These are phyloP conservation scores for Cladorrhinum sp. DNA, from an alignment of 2,329 filamentous ascomycete species.

Conservation along the genomic window DNA sequence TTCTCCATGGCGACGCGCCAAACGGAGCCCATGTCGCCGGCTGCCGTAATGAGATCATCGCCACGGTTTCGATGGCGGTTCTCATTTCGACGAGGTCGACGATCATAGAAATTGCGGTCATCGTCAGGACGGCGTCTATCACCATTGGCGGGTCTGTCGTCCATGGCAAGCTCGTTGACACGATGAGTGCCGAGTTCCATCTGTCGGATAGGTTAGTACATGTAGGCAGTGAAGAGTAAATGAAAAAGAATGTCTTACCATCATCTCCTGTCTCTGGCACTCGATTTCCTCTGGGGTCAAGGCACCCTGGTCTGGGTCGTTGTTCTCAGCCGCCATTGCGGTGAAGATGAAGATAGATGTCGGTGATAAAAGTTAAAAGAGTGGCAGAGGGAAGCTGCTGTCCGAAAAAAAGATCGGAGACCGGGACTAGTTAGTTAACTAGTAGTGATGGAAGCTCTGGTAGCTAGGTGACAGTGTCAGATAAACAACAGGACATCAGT, in stretches of 20 bases:
- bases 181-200: constrained; percentile 32
- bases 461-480: not conserved
- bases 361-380: no score
- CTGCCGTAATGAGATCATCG: not conserved
- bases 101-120: not conserved
- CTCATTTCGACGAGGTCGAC: not conserved
- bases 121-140: not conserved
- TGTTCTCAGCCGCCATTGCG: not conserved
- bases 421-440: not conserved
- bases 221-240: not conserved
- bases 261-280: constrained; percentile 10
- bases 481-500: not conserved
- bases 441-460: not conserved
- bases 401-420: not conserved
- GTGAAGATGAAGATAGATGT: not conserved
- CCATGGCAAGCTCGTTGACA: constrained; percentile 23
- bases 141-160: constrained; percentile 1
- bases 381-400: no score
- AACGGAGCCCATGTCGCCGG: not conserved
- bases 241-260: constrained; percentile 2
- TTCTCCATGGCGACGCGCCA: constrained; percentile 20
- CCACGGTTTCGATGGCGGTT: not conserved
- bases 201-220: constrained; percentile 21
- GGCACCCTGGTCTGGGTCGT: not conserved
- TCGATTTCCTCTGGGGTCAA: not conserved